Evolutionary conservation across 306 rosid species (phyloP).

Genomic region (Hippophae gyantsensis): DNA sequence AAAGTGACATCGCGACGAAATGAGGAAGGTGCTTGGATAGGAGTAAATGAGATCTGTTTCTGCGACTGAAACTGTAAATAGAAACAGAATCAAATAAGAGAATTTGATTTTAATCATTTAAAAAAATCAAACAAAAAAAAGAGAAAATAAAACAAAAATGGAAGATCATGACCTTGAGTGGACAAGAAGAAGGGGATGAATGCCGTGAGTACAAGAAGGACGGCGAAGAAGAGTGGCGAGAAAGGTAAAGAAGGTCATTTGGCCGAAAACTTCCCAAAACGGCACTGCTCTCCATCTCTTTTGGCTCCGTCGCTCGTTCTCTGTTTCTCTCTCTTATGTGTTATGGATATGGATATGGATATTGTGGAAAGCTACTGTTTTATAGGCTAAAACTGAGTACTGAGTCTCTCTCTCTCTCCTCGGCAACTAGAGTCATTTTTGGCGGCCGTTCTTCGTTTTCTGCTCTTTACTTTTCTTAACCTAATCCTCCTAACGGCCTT

Average conservation of each 20-base stretch:
- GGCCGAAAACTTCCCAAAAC: conserved; percentile 30
- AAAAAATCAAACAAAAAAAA: background rate
- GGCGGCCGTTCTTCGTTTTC: too few species aligned
- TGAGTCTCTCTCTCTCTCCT: too few species aligned
- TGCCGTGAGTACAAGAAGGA: conserved; percentile 14
- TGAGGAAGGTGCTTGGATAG: conserved; percentile 29
- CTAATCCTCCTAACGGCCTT: too few species aligned
- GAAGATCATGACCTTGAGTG: conserved; percentile 34
- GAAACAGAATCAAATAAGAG: background rate
- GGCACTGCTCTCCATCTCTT: conserved; percentile 67
- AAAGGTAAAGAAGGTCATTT: conserved; percentile 30
- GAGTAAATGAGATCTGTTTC: conserved; percentile 41
- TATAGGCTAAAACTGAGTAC: too few species aligned
- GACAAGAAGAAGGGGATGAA: conserved; percentile 19
- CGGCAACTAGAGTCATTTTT: background rate
- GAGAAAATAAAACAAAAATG: background rate
- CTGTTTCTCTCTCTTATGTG: background rate
- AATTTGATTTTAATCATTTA: background rate
- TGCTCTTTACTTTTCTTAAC: background rate
- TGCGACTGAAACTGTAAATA: conserved; percentile 10
- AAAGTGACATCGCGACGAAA: conserved; percentile 28
- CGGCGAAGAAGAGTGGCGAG: conserved; percentile 24
- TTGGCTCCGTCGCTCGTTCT: background rate
- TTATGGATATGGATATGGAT: too few species aligned
- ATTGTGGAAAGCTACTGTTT: too few species aligned